Evolutionary conservation across 345 rosid genomes (phyloP), one percentile per base, ranked within the genome.

Genomic region (Syzygium jambos): DNA sequence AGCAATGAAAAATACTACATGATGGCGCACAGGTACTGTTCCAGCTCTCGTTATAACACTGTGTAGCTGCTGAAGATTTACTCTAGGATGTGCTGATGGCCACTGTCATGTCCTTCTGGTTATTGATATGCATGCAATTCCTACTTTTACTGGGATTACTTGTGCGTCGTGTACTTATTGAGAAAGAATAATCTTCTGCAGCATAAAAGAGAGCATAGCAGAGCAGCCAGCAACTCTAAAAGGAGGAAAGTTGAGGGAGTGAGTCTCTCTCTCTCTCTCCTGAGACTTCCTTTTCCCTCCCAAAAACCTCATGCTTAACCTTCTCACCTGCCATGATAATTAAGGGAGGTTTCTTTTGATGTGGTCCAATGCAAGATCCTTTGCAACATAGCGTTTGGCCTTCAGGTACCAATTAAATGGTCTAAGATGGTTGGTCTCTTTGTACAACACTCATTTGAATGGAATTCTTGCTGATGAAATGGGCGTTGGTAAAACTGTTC

Each of bases 401-500:
- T 68, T 73, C 91, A 96, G 99, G 96, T 96, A 96, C 91, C 99
- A 96, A 92, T 95, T 96, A 98, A 95, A 94, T 89, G 99, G 99
- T 87, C 91, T 95, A 55, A 92, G 99, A 87, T 96, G 99, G 99
- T 90, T 96, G 91, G 95, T 96, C 89, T 96, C 99, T 57, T 89
- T 96, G 56, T 95, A 96, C 92, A 95, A 95, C 89, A 96, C 95
- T 90, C 95, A 96, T 91, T 90, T 96, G 87, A 96, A 96, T 92
- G 99, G 98, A 49, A 96, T 96, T 87, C 95, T 96, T 85, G 99
- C 99, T 90, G 99, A 96, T 94, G 99, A 96, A 92, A 96, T 96
- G 98, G 99, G 99, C 86, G 96, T 96, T 68, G 99, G 99, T 52
- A 96, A 96, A 95, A 96, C 99, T 86, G 99, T 96, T 88, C 99